Base-by-base conservation (phyloP, 2,329 filamentous ascomycete species). In the Nigrospora oryzae region DNA sequence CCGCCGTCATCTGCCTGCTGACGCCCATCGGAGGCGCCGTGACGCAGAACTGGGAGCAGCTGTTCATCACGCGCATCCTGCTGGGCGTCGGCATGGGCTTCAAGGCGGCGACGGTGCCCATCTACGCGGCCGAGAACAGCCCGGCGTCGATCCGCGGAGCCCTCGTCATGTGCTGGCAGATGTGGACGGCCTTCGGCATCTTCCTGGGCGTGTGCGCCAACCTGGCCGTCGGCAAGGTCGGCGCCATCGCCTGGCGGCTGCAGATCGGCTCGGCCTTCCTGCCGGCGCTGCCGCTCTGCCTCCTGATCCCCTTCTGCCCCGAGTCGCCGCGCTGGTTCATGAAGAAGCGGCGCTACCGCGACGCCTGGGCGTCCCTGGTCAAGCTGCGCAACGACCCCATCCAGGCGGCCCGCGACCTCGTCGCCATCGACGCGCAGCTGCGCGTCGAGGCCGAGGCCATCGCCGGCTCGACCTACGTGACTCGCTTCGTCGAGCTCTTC, bases 131-230 rank as follows among this genome's bases (percentile, higher is more conserved):
- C 1, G 75, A 78, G 48, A 74, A 71, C 48, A 61, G 71, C 0
- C 75, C 75, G 0, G 66, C 73, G 2, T 61, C 63, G 14, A 75
- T 77, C 44, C 69, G 74, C 8, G 74, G 74, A 11, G 72, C 68
- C 6, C 56, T 78, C 4, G 73, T 76, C 36, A 77, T 75, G 71
- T 70, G 64, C 0, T 78, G 73, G 71, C 74, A 78, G 55, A 57
- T 78, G 15, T 79, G 71, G 69, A 70, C 65, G 1, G 79, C 48
- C 63, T 84, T 66, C 68, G 78, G 78, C 36, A 84, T 86, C 53
- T 81, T 85, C 60, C 65, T 85, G 17, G 84, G 83, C 11, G 80
- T 75, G 44, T 76, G 32, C 15, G 77, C 70, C 31, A 77, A 81
- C 51, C 63, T 83, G 30, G 75, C 73, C 6, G 79, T 84, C 53